Percentiles rank a stretch among this genome's conserved stretches.
These are phyloP conservation scores for Albatrellus ellisii DNA, from an alignment of 768 basidiomycete genomes.

Conservation along the genomic window DNA sequence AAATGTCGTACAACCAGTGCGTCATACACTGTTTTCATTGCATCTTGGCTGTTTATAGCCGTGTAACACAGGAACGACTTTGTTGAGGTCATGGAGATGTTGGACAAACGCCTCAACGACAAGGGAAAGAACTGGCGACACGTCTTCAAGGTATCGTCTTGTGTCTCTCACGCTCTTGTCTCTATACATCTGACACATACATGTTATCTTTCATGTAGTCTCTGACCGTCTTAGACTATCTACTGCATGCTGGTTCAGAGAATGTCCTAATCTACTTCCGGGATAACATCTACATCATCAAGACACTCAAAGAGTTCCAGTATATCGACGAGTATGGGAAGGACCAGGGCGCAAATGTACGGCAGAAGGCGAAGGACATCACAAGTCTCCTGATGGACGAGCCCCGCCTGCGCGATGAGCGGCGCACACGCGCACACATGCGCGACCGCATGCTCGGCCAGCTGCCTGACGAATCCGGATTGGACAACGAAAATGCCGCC, in stretches of 20 bases:
- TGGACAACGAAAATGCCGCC: slow-evolving; percentile 28
- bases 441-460: slow-evolving; percentile 86
- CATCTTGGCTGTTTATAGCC: not conserved
- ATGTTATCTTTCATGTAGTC: slow-evolving; percentile 32
- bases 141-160: slow-evolving; percentile 76
- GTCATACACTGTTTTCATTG: too few relatives aligned
- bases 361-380: slow-evolving; percentile 97
- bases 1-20: slow-evolving; percentile 93
- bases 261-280: slow-evolving; percentile 98
- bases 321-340: slow-evolving; percentile 91
- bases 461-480: slow-evolving; percentile 20
- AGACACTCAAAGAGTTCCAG: slow-evolving; percentile 98
- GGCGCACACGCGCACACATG: slow-evolving; percentile 79
- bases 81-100: slow-evolving; percentile 99
- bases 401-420: slow-evolving; percentile 70
- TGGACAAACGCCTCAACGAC: slow-evolving; percentile 95
- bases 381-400: slow-evolving; percentile 88
- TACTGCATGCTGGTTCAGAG: slow-evolving; percentile 91
- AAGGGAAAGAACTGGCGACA: slow-evolving; percentile 99
- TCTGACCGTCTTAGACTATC: slow-evolving; percentile 89
- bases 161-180: not conserved
- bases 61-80: slow-evolving; percentile 64
- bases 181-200: not conserved
- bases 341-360: slow-evolving; percentile 96
- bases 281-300: slow-evolving; percentile 95